These are phyloP conservation scores for Solanum medicagineum DNA, from an alignment of 257 asterid species.

Conservation along the genomic window DNA sequence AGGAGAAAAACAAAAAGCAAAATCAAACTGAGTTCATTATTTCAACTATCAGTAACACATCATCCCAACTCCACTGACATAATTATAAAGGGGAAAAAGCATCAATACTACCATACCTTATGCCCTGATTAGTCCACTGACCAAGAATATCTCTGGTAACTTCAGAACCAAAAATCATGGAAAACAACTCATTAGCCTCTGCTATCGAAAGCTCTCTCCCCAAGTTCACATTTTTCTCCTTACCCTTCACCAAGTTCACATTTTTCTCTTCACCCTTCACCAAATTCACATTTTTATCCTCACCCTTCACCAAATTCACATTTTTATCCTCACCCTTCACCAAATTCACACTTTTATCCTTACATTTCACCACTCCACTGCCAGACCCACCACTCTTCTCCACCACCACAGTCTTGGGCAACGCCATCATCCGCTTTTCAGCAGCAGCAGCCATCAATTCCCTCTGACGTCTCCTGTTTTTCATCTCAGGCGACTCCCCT, in stretches of 20 bases:
- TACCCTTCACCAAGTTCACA: conserved; percentile 12
- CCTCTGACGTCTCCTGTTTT: conserved; percentile 47
- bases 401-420: conserved; percentile 14
- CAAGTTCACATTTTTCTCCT: conserved; percentile 11
- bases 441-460: conserved; percentile 98
- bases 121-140: conserved; percentile 98
- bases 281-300: conserved; percentile 6
- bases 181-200: conserved; percentile 67
- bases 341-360: conserved; percentile 5
- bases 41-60: neutral
- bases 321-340: conserved; percentile 22
- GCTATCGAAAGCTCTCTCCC: conserved; percentile 28
- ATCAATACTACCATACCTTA: conserved; percentile 34
- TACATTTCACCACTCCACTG: conserved; percentile 1
- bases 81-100: neutral
- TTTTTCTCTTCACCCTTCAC: conserved; percentile 4
- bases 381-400: conserved; percentile 17
- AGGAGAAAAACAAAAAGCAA: neutral
- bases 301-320: conserved; percentile 15
- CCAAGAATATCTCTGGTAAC: conserved; percentile 70
- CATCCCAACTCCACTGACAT: neutral
- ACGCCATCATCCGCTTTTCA: conserved; percentile 70
- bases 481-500: conserved; percentile 47
- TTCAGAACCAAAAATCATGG: conserved; percentile 54
- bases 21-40: neutral